These are phyloP conservation scores for Phytophthora europaea DNA, from an alignment of 352 stramenopile species.

Conservation along the genomic window DNA sequence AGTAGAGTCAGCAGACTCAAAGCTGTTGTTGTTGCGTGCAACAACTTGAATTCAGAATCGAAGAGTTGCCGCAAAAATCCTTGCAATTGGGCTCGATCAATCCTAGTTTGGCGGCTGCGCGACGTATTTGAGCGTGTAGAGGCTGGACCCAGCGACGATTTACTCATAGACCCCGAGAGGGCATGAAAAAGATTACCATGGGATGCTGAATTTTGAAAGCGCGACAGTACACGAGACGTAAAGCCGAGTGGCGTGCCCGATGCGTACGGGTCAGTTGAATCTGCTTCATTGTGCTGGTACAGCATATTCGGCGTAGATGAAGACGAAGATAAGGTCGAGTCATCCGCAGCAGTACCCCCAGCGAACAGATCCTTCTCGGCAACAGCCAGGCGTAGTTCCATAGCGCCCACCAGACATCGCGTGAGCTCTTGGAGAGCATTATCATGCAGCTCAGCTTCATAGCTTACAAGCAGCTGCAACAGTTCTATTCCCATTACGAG, in stretches of 20 bases:
- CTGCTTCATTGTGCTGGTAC: slow-evolving; percentile 26
- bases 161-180: slow-evolving; percentile 51
- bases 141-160: slow-evolving; percentile 20
- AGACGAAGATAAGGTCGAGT: slow-evolving; percentile 35
- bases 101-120: slow-evolving; percentile 19
- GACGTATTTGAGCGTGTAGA: slow-evolving; percentile 17
- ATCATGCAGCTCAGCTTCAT: slow-evolving; percentile 54
- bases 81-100: slow-evolving; percentile 48
- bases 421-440: slow-evolving; percentile 64
- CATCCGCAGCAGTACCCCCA: slow-evolving; percentile 18
- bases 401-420: slow-evolving; percentile 66
- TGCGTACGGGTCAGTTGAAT: slow-evolving; percentile 18
- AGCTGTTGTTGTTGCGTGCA: slow-evolving; percentile 65
- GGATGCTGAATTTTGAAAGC: slow-evolving; percentile 62
- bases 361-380: slow-evolving; percentile 67
- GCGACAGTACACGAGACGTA: slow-evolving; percentile 81
- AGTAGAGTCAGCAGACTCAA: slow-evolving; percentile 69
- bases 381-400: slow-evolving; percentile 62
- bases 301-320: slow-evolving; percentile 38
- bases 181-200: slow-evolving; percentile 70
- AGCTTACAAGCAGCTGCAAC: slow-evolving; percentile 75
- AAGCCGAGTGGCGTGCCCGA: slow-evolving; percentile 49
- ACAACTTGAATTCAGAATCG: slow-evolving; percentile 65
- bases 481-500: slow-evolving; percentile 79
- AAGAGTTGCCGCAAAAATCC: slow-evolving; percentile 63